These are phyloP conservation scores for Fusarium siculi DNA, from an alignment of 2,329 filamentous ascomycete genomes.

Conservation along the genomic window DNA sequence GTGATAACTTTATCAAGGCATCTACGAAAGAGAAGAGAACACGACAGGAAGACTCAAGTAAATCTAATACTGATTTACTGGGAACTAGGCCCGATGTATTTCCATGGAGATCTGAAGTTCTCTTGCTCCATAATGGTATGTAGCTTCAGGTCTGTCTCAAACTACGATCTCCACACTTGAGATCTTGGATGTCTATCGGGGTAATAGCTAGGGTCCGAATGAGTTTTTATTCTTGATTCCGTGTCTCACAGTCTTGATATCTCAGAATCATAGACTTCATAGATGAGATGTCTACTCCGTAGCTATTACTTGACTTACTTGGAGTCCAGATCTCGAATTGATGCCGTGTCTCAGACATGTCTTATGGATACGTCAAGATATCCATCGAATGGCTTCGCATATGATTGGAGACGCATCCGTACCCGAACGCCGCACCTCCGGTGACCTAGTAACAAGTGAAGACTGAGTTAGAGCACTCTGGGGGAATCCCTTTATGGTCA, in stretches of 20 bases:
- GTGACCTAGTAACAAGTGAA: fast-evolving
- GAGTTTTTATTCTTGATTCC: background rate
- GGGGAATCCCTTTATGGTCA: background rate
- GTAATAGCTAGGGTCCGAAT: background rate
- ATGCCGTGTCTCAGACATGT: background rate
- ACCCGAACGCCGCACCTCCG: fast-evolving
- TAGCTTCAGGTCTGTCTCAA: background rate
- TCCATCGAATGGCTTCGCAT: background rate
- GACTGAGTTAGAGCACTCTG: fast-evolving
- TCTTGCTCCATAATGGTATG: background rate
- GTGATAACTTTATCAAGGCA: background rate
- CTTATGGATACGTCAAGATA: too few relatives aligned
- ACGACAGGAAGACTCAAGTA: too few relatives aligned
- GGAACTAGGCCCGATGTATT: background rate
- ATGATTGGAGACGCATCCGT: fast-evolving
- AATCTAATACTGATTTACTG: fast-evolving
- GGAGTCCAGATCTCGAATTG: background rate
- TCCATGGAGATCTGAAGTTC: too few relatives aligned
- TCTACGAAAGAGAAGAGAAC: too few relatives aligned
- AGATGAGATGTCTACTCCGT: too few relatives aligned
- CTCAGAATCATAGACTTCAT: background rate
- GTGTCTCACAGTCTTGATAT: background rate
- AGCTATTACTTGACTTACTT: fast-evolving
- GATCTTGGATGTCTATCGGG: background rate
- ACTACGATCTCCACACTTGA: fast-evolving